Conservation (phyloP, 495 filamentous ascomycete genomes). For the Podospora pseudopauciseta region DNA sequence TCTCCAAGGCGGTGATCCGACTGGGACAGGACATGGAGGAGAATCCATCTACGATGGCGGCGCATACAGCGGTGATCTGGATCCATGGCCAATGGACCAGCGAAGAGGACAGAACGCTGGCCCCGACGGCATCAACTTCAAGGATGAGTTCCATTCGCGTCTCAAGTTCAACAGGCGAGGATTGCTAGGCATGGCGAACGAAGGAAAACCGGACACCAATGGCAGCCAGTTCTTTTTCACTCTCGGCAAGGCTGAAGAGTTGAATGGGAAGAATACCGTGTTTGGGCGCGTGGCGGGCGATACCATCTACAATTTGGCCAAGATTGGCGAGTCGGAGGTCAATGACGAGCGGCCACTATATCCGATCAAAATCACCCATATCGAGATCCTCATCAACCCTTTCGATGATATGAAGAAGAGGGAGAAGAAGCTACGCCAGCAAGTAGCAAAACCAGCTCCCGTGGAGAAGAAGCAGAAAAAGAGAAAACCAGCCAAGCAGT, state of each 20-base stretch:
- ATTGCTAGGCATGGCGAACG: conserved; percentile 89
- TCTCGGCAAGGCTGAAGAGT: conserved; percentile 72
- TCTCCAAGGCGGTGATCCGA: conserved; percentile 84
- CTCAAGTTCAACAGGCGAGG: conserved; percentile 91
- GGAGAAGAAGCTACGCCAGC: conserved; percentile 46
- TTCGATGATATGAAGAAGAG: conserved; percentile 83
- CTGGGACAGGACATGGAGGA: conserved; percentile 82
- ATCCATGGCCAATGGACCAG: conserved; percentile 61
- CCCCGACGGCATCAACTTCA: conserved; percentile 57
- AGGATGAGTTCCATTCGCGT: conserved; percentile 87
- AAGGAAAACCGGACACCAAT: conserved; percentile 69
- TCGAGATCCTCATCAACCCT: conserved; percentile 85
- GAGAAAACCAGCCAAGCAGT: conserved; percentile 66
- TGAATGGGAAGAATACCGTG: conserved; percentile 85
- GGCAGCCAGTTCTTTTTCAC: conserved; percentile 98
- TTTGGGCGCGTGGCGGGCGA: conserved; percentile 92
- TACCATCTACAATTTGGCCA: conserved; percentile 90
- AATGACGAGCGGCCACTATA: conserved; percentile 84
- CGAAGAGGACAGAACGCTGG: conserved; percentile 55
- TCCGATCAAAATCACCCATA: conserved; percentile 71
- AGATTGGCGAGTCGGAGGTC: conserved; percentile 84
- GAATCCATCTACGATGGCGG: conserved; percentile 87
- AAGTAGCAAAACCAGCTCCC: conserved; percentile 33
- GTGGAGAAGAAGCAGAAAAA: conserved; percentile 72
- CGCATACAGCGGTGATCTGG: conserved; percentile 61